phyloP scores from a whole-genome alignment of 441 rosid species.

The Sinapis alba region DNA sequence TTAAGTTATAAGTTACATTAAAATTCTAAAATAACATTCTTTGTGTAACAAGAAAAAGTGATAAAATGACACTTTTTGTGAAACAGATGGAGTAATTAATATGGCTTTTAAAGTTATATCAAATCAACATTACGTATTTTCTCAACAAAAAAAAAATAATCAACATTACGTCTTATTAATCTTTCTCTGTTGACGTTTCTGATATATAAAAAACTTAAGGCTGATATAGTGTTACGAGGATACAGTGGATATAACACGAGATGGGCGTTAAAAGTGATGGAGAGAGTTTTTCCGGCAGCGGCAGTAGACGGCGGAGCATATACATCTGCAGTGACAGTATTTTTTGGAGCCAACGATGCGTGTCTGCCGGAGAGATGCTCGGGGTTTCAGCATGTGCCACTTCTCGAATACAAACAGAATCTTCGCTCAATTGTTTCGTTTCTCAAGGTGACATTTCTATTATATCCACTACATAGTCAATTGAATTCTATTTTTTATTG shows the following conservation, averaged over 20 bases:
- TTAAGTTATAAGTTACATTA: no score
- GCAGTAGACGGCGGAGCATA: constrained; percentile 29
- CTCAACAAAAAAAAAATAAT: no score
- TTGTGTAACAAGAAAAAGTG: no score
- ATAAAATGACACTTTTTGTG: no score
- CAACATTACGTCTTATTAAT: no score
- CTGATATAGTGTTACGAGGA: constrained; percentile 54
- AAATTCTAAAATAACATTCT: no score
- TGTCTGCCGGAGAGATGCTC: constrained; percentile 58
- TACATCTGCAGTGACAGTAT: constrained; percentile 50
- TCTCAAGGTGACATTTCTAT: constrained; percentile 50
- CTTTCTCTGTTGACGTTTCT: no score
- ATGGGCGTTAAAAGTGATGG: constrained; percentile 59
- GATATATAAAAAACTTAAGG: constrained; percentile 15
- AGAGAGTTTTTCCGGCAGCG: constrained; percentile 47
- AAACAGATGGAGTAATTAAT: no score
- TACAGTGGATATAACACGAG: constrained; percentile 70
- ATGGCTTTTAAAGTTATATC: neutral
- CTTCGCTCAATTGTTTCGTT: constrained; percentile 51
- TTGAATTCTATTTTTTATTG: neutral
- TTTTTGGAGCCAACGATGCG: constrained; percentile 72
- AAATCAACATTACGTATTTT: no score
- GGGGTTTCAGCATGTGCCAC: constrained; percentile 68
- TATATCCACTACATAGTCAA: neutral
- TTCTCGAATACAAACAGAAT: constrained; percentile 56